phyloP scores from a whole-genome alignment of 257 asterid genomes.

The Cinchona pubescens region DNA sequence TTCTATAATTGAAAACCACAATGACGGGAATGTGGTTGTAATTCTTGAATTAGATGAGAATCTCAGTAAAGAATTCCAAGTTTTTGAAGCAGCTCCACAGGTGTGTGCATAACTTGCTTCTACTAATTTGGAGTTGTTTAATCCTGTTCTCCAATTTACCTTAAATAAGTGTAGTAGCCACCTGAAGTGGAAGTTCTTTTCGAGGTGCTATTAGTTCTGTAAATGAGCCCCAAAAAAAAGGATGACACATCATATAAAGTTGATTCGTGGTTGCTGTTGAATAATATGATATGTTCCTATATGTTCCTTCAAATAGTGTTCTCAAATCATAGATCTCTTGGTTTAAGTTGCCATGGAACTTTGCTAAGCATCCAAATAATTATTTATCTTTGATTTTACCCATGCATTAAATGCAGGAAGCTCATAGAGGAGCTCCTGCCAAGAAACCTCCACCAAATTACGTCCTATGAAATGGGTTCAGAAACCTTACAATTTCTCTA shows the following conservation, averaged over 20 bases:
- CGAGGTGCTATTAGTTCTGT: neutral
- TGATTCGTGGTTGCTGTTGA: too few relatives aligned
- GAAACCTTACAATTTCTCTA: conserved; percentile 14
- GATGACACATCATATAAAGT: neutral
- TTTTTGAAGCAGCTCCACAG: conserved; percentile 97
- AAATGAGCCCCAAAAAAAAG: neutral
- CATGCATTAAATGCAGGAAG: conserved; percentile 54
- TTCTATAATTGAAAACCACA: too few relatives aligned
- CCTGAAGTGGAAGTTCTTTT: neutral
- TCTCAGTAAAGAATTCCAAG: conserved; percentile 73
- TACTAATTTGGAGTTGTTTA: neutral
- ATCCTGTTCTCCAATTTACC: neutral
- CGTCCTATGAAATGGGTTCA: conserved; percentile 51
- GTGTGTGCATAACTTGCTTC: conserved; percentile 32
- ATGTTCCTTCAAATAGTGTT: neutral
- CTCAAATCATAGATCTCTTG: neutral
- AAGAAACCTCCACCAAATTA: conserved; percentile 88
- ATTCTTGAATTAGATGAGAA: conserved; percentile 89
- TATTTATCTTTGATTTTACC: neutral
- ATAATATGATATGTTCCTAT: too few relatives aligned
- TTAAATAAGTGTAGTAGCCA: neutral
- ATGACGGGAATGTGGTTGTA: too few relatives aligned
- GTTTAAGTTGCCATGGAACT: neutral
- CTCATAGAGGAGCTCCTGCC: conserved; percentile 84
- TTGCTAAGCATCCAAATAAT: neutral